These are phyloP conservation scores for Candida ortonii DNA, from an alignment of 805 yeast species.

Conservation along the genomic window DNA sequence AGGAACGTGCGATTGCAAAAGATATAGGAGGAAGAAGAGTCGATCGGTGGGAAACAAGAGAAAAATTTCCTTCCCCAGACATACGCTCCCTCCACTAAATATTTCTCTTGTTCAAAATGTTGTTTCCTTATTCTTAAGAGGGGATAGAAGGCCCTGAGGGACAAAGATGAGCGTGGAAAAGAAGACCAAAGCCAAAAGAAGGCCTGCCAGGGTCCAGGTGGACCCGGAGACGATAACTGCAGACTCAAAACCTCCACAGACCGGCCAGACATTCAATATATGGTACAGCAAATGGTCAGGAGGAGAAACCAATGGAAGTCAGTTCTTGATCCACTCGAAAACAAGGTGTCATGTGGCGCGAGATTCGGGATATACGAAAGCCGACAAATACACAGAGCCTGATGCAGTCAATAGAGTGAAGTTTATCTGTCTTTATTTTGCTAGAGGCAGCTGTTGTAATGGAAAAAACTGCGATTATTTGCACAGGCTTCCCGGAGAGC, in stretches of 20 bases:
- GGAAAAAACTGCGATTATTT: constrained; percentile 75
- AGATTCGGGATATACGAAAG: constrained; percentile 78
- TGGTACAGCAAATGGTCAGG: constrained; percentile 93
- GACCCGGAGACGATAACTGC: constrained; percentile 55
- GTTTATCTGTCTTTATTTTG: constrained; percentile 78
- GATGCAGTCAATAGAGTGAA: constrained; percentile 28
- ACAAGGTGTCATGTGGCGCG: constrained; percentile 55
- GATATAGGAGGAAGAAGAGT: too few relatives aligned
- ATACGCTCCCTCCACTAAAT: too few relatives aligned
- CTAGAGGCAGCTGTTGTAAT: constrained; percentile 80
- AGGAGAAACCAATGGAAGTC: constrained; percentile 52
- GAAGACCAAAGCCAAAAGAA: constrained; percentile 17
- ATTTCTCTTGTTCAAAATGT: too few relatives aligned
- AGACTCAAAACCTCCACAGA: constrained; percentile 70
- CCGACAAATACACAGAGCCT: constrained; percentile 44
- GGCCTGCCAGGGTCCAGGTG: constrained; percentile 72
- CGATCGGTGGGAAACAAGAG: not conserved
- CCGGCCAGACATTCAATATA: constrained; percentile 76
- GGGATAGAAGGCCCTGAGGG: not conserved
- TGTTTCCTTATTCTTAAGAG: too few relatives aligned
- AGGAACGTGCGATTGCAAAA: too few relatives aligned
- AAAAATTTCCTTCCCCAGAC: constrained; percentile 1
- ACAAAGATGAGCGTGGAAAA: constrained; percentile 1
- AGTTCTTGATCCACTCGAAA: constrained; percentile 41
- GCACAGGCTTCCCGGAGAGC: constrained; percentile 69